Evolutionary conservation across 2,329 filamentous ascomycete genomes (phyloP).

Genomic region (Myriosclerotinia scirpicola): DNA sequence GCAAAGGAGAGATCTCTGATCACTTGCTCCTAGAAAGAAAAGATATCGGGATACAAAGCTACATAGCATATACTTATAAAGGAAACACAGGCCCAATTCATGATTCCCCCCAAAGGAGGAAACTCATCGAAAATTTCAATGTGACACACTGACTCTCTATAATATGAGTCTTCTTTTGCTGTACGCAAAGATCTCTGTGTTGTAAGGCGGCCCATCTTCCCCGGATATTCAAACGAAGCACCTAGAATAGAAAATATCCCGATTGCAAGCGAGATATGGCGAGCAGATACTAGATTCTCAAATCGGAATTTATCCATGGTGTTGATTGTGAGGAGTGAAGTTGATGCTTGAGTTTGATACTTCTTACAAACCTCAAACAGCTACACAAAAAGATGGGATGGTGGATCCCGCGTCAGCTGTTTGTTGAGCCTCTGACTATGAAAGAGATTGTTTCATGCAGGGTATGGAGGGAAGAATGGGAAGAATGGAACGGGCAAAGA

Average conservation of each 20-base stretch:
- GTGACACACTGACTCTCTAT: background rate
- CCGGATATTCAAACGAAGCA: constrained; percentile 17
- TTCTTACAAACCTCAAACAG: constrained; percentile 20
- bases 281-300: background rate
- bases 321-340: constrained; percentile 2
- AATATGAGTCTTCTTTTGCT: constrained; percentile 23
- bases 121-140: constrained; percentile 44
- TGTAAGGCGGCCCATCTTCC: constrained; percentile 21
- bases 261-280: constrained; percentile 13
- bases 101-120: background rate
- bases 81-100: constrained; percentile 15
- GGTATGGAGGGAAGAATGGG: background rate
- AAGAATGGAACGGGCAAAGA: constrained; percentile 10
- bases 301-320: background rate
- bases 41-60: constrained; percentile 5
- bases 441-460: constrained; percentile 21
- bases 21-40: constrained; percentile 8
- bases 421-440: constrained; percentile 16
- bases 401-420: constrained; percentile 7
- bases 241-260: constrained; percentile 9
- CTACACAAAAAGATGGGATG: constrained; percentile 12
- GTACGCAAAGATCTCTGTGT: constrained; percentile 21
- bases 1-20: background rate
- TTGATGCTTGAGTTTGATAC: constrained; percentile 16
- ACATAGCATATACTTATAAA: constrained; percentile 9